Conservation (phyloP, 2,329 filamentous ascomycete genomes). For the Rutstroemia sp. region DNA sequence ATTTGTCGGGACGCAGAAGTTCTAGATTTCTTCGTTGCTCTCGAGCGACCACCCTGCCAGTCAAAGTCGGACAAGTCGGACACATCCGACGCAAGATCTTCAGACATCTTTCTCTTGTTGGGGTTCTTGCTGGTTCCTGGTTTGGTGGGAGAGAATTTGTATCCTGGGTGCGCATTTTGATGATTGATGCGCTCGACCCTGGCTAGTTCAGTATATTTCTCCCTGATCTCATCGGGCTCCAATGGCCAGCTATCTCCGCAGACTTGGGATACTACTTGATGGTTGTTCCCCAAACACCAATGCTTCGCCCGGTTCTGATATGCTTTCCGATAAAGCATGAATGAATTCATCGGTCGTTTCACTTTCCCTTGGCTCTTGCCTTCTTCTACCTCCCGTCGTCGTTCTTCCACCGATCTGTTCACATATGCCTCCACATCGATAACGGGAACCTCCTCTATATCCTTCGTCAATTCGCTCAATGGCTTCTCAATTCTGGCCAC, state of each 20-base stretch:
- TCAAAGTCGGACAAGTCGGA: slow-evolving; percentile 42
- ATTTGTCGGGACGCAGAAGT: slow-evolving; percentile 9
- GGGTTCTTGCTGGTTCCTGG: slow-evolving; percentile 34
- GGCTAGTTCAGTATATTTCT: slow-evolving; percentile 72
- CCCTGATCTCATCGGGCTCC: slow-evolving; percentile 65
- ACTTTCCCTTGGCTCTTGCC: slow-evolving; percentile 67
- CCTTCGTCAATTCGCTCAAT: slow-evolving; percentile 62
- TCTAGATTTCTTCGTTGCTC: slow-evolving; percentile 17
- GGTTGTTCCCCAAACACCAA: slow-evolving; percentile 79
- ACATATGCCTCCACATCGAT: slow-evolving; percentile 78
- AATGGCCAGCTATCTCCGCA: slow-evolving; percentile 80
- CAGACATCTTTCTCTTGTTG: slow-evolving; percentile 43
- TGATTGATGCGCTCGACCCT: slow-evolving; percentile 79
- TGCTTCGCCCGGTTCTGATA: slow-evolving; percentile 82
- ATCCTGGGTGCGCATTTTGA: slow-evolving; percentile 74
- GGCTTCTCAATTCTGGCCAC: slow-evolving; percentile 55
- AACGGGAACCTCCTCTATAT: slow-evolving; percentile 53
- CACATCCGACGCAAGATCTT: slow-evolving; percentile 32
- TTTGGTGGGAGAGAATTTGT: slow-evolving; percentile 90
- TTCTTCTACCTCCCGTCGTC: slow-evolving; percentile 60
- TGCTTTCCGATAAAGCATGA: slow-evolving; percentile 94
- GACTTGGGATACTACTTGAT: slow-evolving; percentile 85
- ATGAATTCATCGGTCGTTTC: slow-evolving; percentile 92
- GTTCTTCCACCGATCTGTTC: slow-evolving; percentile 57
- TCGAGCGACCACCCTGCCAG: slow-evolving; percentile 30